phyloP scores from a whole-genome alignment of 2,329 filamentous ascomycete genomes.

The Trichoderma cornu-damae region DNA sequence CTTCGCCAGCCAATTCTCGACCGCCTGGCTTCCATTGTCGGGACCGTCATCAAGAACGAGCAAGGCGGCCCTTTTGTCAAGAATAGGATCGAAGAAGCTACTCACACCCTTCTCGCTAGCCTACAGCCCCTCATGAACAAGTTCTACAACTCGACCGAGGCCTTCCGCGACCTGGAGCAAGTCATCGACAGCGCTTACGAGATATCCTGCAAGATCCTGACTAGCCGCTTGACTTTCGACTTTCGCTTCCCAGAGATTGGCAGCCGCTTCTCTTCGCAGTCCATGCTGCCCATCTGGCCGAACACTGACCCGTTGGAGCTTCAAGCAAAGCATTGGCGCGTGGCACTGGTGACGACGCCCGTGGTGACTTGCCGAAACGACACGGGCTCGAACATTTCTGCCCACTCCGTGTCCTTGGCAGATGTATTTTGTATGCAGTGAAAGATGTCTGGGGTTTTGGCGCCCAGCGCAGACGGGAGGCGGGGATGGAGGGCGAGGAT shows the following conservation, averaged over 20 bases:
- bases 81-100: slow-evolving; percentile 38
- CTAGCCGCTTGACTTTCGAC: slow-evolving; percentile 40
- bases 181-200: slow-evolving; percentile 42
- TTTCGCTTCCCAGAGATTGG: slow-evolving; percentile 48
- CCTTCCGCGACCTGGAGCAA: slow-evolving; percentile 39
- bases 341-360: slow-evolving; percentile 52
- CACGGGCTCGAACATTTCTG: slow-evolving; percentile 40
- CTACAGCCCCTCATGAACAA: slow-evolving; percentile 39
- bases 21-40: slow-evolving; percentile 35
- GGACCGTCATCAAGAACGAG: slow-evolving; percentile 35
- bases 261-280: slow-evolving; percentile 44
- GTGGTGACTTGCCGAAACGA: slow-evolving; percentile 52
- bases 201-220: slow-evolving; percentile 44
- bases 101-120: slow-evolving; percentile 36
- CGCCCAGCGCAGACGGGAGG: not conserved
- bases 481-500: too few relatives aligned
- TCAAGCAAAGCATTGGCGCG: slow-evolving; percentile 46
- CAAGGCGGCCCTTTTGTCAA: slow-evolving; percentile 30
- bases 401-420: slow-evolving; percentile 41
- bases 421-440: slow-evolving; percentile 48
- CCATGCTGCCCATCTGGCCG: slow-evolving; percentile 45
- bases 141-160: slow-evolving; percentile 31
- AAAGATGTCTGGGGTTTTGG: not conserved
- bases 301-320: slow-evolving; percentile 38
- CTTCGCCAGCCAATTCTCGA: slow-evolving; percentile 39